Evolutionary conservation across 2,329 filamentous ascomycete species (phyloP).

Genomic region (Leptodontidium sp.): DNA sequence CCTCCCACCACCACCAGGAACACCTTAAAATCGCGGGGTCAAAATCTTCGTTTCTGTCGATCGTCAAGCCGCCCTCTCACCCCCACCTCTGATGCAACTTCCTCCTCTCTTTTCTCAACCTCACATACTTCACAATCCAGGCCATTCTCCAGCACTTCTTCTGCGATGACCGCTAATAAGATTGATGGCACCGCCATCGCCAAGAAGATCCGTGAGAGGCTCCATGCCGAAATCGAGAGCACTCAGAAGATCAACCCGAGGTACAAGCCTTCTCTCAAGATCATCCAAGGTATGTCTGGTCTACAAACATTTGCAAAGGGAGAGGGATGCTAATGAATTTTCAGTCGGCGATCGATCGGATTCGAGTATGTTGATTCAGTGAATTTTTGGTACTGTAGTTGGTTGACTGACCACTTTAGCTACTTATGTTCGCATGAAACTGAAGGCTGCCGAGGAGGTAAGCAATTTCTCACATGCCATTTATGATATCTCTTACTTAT

Average conservation of each 20-base stretch:
- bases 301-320: not conserved
- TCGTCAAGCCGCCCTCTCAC: conserved; percentile 25
- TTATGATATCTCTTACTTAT: conserved; percentile 28
- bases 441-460: conserved; percentile 95
- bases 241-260: conserved; percentile 84
- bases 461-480: conserved; percentile 32
- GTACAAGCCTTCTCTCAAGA: conserved; percentile 89
- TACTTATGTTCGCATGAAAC: conserved; percentile 99
- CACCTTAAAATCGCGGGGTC: conserved; percentile 41
- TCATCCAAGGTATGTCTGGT: conserved; percentile 80
- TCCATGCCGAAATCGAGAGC: conserved; percentile 81
- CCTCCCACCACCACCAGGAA: conserved; percentile 15
- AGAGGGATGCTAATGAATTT: conserved; percentile 35
- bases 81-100: conserved; percentile 34
- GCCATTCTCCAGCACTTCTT: conserved; percentile 59
- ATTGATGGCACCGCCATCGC: conserved; percentile 97
- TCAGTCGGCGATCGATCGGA: conserved; percentile 91
- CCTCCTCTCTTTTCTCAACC: conserved; percentile 21
- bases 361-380: conserved; percentile 71
- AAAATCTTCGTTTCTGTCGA: conserved; percentile 30
- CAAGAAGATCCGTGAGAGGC: conserved; percentile 84
- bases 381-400: not conserved
- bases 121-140: conserved; percentile 26
- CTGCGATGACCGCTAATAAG: conserved; percentile 84
- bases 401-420: conserved; percentile 56